Conservation (phyloP, 495 filamentous ascomycete species). For the Penicillium samsonianum region DNA sequence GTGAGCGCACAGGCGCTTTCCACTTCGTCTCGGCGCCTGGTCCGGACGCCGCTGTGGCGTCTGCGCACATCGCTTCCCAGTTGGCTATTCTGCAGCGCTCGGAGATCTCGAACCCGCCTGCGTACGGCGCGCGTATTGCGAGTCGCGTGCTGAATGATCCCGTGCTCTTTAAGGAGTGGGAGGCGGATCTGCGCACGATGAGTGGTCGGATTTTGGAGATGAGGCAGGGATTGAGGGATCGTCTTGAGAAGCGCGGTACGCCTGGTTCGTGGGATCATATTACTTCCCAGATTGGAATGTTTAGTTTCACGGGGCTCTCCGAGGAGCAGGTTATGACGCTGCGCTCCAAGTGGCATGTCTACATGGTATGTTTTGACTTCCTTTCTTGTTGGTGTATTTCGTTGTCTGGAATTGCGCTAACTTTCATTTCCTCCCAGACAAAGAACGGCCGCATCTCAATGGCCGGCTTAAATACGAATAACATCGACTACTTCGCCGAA, state of each 20-base stretch:
- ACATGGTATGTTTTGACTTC: constrained; percentile 62
- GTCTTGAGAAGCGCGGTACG: constrained; percentile 76
- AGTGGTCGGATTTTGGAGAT: constrained; percentile 89
- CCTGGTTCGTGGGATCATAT: constrained; percentile 96
- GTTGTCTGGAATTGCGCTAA: constrained; percentile 8
- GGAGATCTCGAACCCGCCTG: constrained; percentile 95
- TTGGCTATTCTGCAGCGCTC: constrained; percentile 92
- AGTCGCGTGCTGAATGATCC: constrained; percentile 79
- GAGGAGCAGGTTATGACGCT: constrained; percentile 85
- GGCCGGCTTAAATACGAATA: constrained; percentile 89
- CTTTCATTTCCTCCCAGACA: constrained; percentile 48
- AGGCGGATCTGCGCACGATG: constrained; percentile 91
- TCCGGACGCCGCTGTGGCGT: constrained; percentile 62
- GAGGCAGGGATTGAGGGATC: constrained; percentile 70
- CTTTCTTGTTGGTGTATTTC: not conserved
- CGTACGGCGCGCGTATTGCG: constrained; percentile 90
- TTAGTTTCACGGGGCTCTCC: constrained; percentile 89
- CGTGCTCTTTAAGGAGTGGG: constrained; percentile 86
- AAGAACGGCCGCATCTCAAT: constrained; percentile 98
- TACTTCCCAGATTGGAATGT: constrained; percentile 99
- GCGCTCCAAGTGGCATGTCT: constrained; percentile 80
- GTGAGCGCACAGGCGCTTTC: constrained; percentile 94
- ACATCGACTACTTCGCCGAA: constrained; percentile 89
- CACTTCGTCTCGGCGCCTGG: constrained; percentile 83
- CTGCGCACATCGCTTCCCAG: constrained; percentile 73